These are phyloP conservation scores for Syncephalis plumigaleata DNA, from an alignment of 371 early-diverging fungal genomes.

Conservation along the genomic window DNA sequence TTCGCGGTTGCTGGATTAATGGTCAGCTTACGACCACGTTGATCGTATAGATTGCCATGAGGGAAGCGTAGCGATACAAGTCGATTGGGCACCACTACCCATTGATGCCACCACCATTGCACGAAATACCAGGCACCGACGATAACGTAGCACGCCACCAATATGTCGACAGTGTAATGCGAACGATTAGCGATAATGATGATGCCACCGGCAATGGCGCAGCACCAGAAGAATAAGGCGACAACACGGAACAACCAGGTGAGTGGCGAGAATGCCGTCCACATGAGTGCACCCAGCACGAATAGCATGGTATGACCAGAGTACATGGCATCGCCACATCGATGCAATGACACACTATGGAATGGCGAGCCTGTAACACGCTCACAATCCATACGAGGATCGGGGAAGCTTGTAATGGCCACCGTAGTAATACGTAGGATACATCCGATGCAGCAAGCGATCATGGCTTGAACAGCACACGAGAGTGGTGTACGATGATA, in stretches of 20 bases:
- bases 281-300: conserved; percentile 25
- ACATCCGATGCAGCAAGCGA: conserved; percentile 24
- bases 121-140: conserved; percentile 24
- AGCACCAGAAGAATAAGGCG: conserved; percentile 11
- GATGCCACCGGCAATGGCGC: conserved; percentile 25
- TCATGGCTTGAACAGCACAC: conserved; percentile 19
- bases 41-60: neutral
- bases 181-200: conserved; percentile 34
- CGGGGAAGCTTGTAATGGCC: conserved; percentile 35
- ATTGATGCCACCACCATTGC: neutral
- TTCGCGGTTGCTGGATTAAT: too few species aligned
- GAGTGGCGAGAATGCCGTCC: conserved; percentile 19
- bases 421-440: conserved; percentile 34
- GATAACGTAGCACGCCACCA: conserved; percentile 31
- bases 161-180: conserved; percentile 34
- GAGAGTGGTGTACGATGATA: conserved; percentile 26
- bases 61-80: neutral
- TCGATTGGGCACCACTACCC: neutral
- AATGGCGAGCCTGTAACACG: conserved; percentile 25
- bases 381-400: conserved; percentile 28
- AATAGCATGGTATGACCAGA: conserved; percentile 38
- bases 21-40: too few species aligned
- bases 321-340: conserved; percentile 36
- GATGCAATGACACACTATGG: conserved; percentile 23
- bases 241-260: conserved; percentile 12